Evolutionary conservation across 2,329 filamentous ascomycete species (phyloP).

Genomic region (Beauveria rudraprayagi): DNA sequence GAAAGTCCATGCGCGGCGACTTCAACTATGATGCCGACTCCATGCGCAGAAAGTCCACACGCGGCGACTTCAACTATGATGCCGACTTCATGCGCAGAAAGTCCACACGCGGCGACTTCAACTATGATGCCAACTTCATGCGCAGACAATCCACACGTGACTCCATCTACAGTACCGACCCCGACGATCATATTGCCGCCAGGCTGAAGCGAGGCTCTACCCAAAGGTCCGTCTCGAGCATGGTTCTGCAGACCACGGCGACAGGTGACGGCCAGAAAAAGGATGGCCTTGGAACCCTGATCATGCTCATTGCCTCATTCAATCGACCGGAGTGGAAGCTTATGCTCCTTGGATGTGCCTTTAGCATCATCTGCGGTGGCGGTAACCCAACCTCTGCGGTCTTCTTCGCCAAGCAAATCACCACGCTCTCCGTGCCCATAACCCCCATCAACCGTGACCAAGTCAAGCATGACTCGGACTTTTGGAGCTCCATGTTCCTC

Average conservation of each 20-base stretch:
- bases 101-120: conserved; percentile 32
- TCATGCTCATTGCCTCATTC: conserved; percentile 73
- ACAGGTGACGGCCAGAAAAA: conserved; percentile 40
- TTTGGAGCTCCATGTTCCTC: conserved; percentile 84
- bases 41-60: conserved; percentile 37
- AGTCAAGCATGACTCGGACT: conserved; percentile 64
- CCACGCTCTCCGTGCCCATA: conserved; percentile 50
- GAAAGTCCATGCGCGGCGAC: conserved; percentile 34
- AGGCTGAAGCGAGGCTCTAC: conserved; percentile 50
- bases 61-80: conserved; percentile 27
- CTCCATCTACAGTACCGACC: conserved; percentile 41
- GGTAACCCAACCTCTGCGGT: conserved; percentile 66
- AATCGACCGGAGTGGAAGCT: conserved; percentile 63
- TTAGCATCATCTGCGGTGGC: conserved; percentile 68
- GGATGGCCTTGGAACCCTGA: conserved; percentile 66
- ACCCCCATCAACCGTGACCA: conserved; percentile 41
- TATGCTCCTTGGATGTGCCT: conserved; percentile 67
- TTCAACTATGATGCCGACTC: conserved; percentile 28
- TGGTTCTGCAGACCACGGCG: conserved; percentile 52
- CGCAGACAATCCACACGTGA: conserved; percentile 37
- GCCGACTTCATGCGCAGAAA: conserved; percentile 36
- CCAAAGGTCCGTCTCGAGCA: conserved; percentile 58
- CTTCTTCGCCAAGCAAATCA: conserved; percentile 85
- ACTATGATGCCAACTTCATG: conserved; percentile 29
- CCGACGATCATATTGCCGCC: conserved; percentile 52